These are phyloP conservation scores for Eucalyptus globulus DNA, from an alignment of 345 rosid genomes.

Conservation along the genomic window DNA sequence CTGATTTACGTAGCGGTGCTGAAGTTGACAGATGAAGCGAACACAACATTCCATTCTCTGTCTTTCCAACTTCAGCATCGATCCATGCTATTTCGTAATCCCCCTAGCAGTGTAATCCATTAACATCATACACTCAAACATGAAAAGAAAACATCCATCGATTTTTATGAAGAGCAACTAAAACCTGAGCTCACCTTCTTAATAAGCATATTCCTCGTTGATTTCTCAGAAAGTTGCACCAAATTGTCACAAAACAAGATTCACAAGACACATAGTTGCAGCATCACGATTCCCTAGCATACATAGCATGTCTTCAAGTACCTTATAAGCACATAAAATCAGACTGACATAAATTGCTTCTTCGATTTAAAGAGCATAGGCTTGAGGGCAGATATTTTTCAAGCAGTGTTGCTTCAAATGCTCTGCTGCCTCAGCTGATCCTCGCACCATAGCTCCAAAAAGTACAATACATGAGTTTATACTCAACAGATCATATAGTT, in stretches of 20 bases:
- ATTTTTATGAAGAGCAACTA: background rate
- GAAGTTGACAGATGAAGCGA: too few relatives aligned
- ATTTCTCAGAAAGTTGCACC: conserved; percentile 92
- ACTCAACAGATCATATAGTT: too few relatives aligned
- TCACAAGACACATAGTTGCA: background rate
- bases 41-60: too few relatives aligned
- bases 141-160: background rate
- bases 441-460: conserved; percentile 71
- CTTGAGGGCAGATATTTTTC: conserved; percentile 76
- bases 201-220: conserved; percentile 86
- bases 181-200: conserved; percentile 4
- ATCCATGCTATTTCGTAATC: too few relatives aligned
- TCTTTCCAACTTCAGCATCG: too few relatives aligned
- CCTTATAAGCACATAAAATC: conserved; percentile 94
- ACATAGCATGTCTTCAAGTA: background rate
- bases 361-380: conserved; percentile 76
- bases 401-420: conserved; percentile 88
- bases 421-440: conserved; percentile 92
- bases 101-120: too few relatives aligned
- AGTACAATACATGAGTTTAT: background rate
- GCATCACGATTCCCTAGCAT: background rate
- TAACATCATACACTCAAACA: too few relatives aligned
- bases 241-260: conserved; percentile 6
- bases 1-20: too few relatives aligned
- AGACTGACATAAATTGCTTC: conserved; percentile 81